Base-by-base conservation (phyloP, 202 grass and related monocot genomes). In the Setaria italica region DNA sequence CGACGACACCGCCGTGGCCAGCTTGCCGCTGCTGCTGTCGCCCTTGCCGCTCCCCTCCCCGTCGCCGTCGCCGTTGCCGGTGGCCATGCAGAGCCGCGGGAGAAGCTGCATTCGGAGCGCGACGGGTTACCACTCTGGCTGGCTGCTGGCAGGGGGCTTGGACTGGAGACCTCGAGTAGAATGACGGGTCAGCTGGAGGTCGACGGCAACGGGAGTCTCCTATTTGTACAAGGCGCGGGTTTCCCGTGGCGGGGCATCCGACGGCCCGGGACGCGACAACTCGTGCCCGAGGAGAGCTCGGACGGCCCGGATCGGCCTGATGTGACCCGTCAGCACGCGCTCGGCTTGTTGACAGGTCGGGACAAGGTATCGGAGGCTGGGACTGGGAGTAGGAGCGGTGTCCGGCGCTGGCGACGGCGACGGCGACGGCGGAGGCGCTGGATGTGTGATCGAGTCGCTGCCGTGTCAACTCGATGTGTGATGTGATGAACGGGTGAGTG, bases 71-170 rank as follows among this genome's bases (percentile, higher is more conserved):
- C 47, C 53, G 41, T 19, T 77, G 56, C 45, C 69, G 16, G 55
- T 66, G 76, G 87, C 74, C 85, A 73, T 82, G 87, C 59, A 85
- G 85, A 92, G 87, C 62, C 75, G 87, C 59, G 72, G 85, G 62
- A 84, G 78, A 87, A 85, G 85, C 86, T 45, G 76, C 80, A 90
- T 85, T 67, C 9, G 65, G 71, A 67, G 21, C 43, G 35, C 5
- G 42, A 56, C 70, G 21, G 65, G 49, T 2, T 1, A 55, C 17
- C 37, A 53, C 35, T 47, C 48, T 30, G 74, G 16, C 51, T 15
- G 69, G 1, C 6, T 9, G 20, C 11, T 25, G 70, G 25, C 70
- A 34, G 20, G 46, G 21, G 16, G 39, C 39, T 10, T 11, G 2
- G 11, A 12, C 47, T 11, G 47, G 21, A n/a, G 32, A 6, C 11